Evolutionary conservation across 2,329 filamentous ascomycete genomes (phyloP).

Genomic region (Calycina marina): DNA sequence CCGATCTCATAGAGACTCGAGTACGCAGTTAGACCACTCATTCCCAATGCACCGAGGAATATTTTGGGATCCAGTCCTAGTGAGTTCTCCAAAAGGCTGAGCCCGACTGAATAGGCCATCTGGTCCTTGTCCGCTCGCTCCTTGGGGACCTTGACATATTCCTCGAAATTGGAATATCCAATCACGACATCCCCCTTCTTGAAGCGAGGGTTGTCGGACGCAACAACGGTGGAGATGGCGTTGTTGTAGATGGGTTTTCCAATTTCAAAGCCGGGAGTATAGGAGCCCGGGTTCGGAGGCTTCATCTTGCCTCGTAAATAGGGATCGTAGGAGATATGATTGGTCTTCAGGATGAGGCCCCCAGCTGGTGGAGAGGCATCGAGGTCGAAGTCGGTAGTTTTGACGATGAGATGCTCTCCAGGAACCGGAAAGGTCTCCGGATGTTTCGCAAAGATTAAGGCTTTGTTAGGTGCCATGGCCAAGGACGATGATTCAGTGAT

Average conservation of each 20-base stretch:
- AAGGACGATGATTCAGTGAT: no score
- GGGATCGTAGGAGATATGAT: conserved; percentile 67
- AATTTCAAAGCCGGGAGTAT: conserved; percentile 39
- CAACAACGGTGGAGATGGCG: conserved; percentile 52
- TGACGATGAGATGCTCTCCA: conserved; percentile 55
- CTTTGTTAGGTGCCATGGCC: conserved; percentile 46
- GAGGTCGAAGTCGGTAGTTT: conserved; percentile 52
- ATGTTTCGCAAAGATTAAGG: conserved; percentile 54
- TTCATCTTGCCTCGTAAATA: conserved; percentile 74
- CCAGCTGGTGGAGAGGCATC: conserved; percentile 43
- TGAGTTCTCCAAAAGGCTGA: conserved; percentile 50
- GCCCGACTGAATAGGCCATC: conserved; percentile 20
- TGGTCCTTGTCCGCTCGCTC: conserved; percentile 22
- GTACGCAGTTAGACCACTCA: conserved; percentile 64
- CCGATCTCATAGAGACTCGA: conserved; percentile 60
- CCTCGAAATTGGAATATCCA: conserved; percentile 40
- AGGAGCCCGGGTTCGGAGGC: conserved; percentile 17
- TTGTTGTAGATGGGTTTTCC: conserved; percentile 48
- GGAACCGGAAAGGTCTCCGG: conserved; percentile 51
- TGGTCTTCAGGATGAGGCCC: conserved; percentile 51
- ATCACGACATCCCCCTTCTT: conserved; percentile 51
- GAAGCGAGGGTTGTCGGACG: conserved; percentile 47
- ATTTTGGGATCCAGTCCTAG: conserved; percentile 45
- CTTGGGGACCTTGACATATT: conserved; percentile 48
- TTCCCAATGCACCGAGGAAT: conserved; percentile 63